Percentiles rank a stretch among this genome's conserved stretches.
These are phyloP conservation scores for Meripilus lineatus DNA, from an alignment of 1,284 basidiomycete species.

Conservation along the genomic window DNA sequence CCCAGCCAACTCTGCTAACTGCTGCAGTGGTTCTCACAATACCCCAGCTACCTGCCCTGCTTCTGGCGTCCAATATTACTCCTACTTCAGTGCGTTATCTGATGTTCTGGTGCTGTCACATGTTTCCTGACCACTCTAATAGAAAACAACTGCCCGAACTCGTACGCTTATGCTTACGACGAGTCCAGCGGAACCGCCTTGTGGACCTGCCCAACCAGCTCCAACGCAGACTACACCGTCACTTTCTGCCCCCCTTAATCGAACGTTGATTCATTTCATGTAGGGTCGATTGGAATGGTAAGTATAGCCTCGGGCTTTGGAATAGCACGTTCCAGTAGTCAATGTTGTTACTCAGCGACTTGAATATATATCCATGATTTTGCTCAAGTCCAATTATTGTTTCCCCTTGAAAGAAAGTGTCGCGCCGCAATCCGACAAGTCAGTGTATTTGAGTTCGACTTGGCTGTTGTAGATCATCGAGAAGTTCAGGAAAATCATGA, in stretches of 20 bases:
- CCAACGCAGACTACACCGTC: slow-evolving; percentile 40
- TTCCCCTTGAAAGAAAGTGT: too few species aligned
- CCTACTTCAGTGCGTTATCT: slow-evolving; percentile 39
- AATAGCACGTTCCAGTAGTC: too few species aligned
- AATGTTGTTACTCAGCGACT: too few species aligned
- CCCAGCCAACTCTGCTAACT: slow-evolving; percentile 33
- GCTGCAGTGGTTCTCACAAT: slow-evolving; percentile 40
- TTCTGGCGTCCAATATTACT: slow-evolving; percentile 37
- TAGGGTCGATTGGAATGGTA: too few species aligned
- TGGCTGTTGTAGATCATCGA: too few species aligned
- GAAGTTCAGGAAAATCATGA: too few species aligned
- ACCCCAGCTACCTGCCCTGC: slow-evolving; percentile 38
- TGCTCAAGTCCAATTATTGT: too few species aligned
- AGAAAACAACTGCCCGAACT: slow-evolving; percentile 41
- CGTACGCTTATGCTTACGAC: slow-evolving; percentile 49
- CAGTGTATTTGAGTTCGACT: too few species aligned
- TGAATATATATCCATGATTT: too few species aligned
- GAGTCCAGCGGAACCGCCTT: slow-evolving; percentile 42
- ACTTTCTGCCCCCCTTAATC: slow-evolving; percentile 42
- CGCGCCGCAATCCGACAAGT: too few species aligned
- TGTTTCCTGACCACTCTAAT: slow-evolving; percentile 4
- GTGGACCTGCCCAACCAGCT: slow-evolving; percentile 35
- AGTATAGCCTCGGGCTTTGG: too few species aligned
- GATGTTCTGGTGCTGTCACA: neutral
- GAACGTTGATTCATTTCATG: too few species aligned